Base-by-base conservation (phyloP, 2,329 filamentous ascomycete genomes). In the Ophiostoma ulmi region DNA sequence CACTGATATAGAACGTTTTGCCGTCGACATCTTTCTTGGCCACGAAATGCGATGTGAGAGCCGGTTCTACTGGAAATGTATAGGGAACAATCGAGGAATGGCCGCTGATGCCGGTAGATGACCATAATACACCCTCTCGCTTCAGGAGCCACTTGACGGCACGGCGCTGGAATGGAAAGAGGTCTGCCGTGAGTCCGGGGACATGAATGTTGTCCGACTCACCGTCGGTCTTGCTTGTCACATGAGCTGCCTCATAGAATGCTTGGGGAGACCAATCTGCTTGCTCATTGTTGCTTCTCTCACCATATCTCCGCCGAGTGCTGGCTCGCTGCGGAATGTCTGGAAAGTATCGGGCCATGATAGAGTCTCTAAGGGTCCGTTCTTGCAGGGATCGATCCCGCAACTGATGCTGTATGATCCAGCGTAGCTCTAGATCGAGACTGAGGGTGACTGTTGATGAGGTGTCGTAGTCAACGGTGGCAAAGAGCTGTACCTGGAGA, bases 91-190 rank as follows among this genome's bases (percentile, higher is more conserved):
- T 73, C 35, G 74, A 14, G 22, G 48, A 5, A 58, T 17, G 17
- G 10, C 22, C n/a, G n/a, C 11, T 14, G 3, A 22, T 14, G n/a
- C 22, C 13, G n/a, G 73, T 69, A 10, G 70, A n/a, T 7, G 64
- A 73, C 83, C 84, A 88, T 31, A 80, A 76, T 2, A 87, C 83
- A 5, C 88, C 87, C 79, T 94, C 91, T 65, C 89, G 84, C 61
- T 80, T 79, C 65, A 94, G 78, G 71, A 93, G 81, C 91, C 91
- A 94, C 67, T 88, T 83, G 2, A 93, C 82, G 1, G 90, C 86
- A 72, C 90, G 82, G 70, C 87, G 86, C 77, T 94, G 91, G 72
- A 93, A 94, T 0, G 90, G 90, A 76, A 88, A 93, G 0, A 93
- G 79, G 0, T 79, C 80, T 0, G 87, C 83, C 64, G 80, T 80